Base-by-base conservation (phyloP, 495 filamentous ascomycete genomes). In the Hypoxylon subgilvum region DNA sequence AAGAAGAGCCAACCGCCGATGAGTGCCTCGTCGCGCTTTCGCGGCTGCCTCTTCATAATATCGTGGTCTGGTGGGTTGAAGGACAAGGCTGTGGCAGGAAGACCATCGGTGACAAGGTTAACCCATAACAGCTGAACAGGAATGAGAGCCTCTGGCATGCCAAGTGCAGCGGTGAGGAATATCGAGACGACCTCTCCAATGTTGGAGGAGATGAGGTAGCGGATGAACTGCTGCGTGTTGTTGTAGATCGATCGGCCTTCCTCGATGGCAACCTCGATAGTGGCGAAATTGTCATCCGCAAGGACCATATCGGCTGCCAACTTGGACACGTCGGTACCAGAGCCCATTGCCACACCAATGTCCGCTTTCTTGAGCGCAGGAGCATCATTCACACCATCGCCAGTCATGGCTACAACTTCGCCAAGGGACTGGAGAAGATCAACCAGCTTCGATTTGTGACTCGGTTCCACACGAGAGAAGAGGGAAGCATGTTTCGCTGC, bases 181-280 rank as follows among this genome's bases (percentile, higher is more conserved):
- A 99, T 99, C 13, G 95, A 99, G 7, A 99, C 95, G 25, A 99
- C 95, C 71, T 99, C 95, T 73, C 95, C 95, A 42, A 99, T 99
- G 76, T 99, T 99, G 23, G 92, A 97, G 6, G 92, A 96, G 73
- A 99, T 99, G 42, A 99, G 82, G 71, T 99, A 99, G 21, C 95
- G 90, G 74, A 99, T 99, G 72, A 99, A 99, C 70, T 99, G 95
- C 70, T 99, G 95, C 2, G 95, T 99, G 81, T 99, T 99, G 86
- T 93, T 97, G 81, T 96, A 99, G 77, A 99, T 99, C 25, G 92
- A 92, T 46, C 95, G 87, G 46, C 95, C 95, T 74, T 99, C 95
- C 73, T 97, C 94, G 45, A 99, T 92, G 27, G 95, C 95, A 49
- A 89, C 82, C 65, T 93, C 89, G 67, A 99, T 99, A 19, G 95